Conservation (phyloP, 1,284 basidiomycete genomes). For the Boletus smithii region DNA sequence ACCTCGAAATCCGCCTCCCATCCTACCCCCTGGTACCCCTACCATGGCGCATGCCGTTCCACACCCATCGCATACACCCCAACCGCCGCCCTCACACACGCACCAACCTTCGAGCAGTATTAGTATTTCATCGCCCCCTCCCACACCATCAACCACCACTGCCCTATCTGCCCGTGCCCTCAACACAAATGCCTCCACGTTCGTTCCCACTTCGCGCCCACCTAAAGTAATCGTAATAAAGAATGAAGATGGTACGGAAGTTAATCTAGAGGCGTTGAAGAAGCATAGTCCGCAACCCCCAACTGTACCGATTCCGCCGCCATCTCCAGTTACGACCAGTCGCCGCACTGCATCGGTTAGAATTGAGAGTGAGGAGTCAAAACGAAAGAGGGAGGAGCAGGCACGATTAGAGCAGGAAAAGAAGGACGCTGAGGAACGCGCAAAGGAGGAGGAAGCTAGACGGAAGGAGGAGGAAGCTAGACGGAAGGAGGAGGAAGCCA, state of each 20-base stretch:
- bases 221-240: constrained; percentile 39
- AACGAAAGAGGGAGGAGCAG: constrained; percentile 49
- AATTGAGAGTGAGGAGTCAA: constrained; percentile 58
- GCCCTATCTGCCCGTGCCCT: constrained; percentile 43
- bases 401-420: constrained; percentile 45
- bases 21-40: constrained; percentile 61
- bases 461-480: no score
- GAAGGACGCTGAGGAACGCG: constrained; percentile 36
- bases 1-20: constrained; percentile 55
- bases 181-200: constrained; percentile 59
- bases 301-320: constrained; percentile 42
- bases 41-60: constrained; percentile 56
- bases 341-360: constrained; percentile 40
- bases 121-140: constrained; percentile 61
- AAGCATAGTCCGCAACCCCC: constrained; percentile 44
- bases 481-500: no score
- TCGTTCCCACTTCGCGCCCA: constrained; percentile 47
- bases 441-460: constrained; percentile 30
- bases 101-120: constrained; percentile 48
- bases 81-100: constrained; percentile 48
- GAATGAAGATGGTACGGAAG: constrained; percentile 53
- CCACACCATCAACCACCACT: constrained; percentile 56
- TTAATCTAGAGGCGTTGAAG: constrained; percentile 53
- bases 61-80: constrained; percentile 45
- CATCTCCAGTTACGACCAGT: constrained; percentile 37